Evolutionary conservation across 2,329 filamentous ascomycete genomes (phyloP).

Genomic region (Gnomoniopsis sp.): DNA sequence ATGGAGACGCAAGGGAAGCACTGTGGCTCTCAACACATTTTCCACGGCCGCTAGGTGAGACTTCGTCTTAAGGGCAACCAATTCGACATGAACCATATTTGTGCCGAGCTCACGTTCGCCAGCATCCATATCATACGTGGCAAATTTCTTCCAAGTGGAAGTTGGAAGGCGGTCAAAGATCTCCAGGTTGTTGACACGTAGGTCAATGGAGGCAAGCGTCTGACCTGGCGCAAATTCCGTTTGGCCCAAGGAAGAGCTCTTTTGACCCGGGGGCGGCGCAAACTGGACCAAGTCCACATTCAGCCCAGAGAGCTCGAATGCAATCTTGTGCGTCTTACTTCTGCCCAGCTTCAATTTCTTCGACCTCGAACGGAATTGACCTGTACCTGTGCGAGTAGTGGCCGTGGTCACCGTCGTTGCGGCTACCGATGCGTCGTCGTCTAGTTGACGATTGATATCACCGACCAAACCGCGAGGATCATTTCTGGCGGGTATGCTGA

Average conservation of each 20-base stretch:
- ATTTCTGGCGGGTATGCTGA: conserved; percentile 81
- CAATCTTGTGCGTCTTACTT: conserved; percentile 91
- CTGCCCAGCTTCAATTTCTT: conserved; percentile 71
- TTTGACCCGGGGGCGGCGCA: conserved; percentile 46
- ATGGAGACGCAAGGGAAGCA: conserved; percentile 85
- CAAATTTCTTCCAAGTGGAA: conserved; percentile 98
- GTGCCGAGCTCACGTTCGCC: conserved; percentile 82
- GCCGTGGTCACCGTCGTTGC: conserved; percentile 67
- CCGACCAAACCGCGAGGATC: conserved; percentile 78
- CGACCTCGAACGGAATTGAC: conserved; percentile 36
- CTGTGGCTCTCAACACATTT: conserved; percentile 73
- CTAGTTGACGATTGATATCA: conserved; percentile 84
- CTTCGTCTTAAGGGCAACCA: conserved; percentile 84
- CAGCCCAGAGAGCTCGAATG: conserved; percentile 85
- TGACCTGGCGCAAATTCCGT: conserved; percentile 61
- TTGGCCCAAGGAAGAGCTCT: conserved; percentile 56
- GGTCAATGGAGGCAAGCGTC: conserved; percentile 81
- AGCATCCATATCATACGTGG: conserved; percentile 85
- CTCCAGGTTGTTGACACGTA: conserved; percentile 78
- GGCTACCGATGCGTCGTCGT: conserved; percentile 88
- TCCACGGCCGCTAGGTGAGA: conserved; percentile 83
- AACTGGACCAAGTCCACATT: conserved; percentile 80
- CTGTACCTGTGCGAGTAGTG: conserved; percentile 44
- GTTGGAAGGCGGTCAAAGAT: conserved; percentile 92
- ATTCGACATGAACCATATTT: conserved; percentile 85